Base-by-base conservation (phyloP, 495 filamentous ascomycete genomes). In the Neurospora cerealis region DNA sequence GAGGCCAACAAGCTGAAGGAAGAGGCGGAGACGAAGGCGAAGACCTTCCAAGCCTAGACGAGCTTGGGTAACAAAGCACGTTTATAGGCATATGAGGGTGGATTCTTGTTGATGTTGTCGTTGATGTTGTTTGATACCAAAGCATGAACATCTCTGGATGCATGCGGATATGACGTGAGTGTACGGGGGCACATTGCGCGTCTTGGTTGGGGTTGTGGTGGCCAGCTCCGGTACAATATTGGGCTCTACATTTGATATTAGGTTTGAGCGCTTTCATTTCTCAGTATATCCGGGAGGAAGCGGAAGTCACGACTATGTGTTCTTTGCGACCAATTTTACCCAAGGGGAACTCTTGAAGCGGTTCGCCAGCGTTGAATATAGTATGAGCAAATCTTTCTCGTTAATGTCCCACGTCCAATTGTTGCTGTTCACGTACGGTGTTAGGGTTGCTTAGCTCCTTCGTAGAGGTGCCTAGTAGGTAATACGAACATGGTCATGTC, bases 1-100 rank as follows among this genome's bases (percentile, higher is more conserved):
- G 90, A 94, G 81, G 88, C 89, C 41, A 84, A 90, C 75, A 89
- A 89, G 81, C 82, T 91, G 6, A 89, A 90, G 77, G 89, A 86
- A 74, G 87, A 88, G 73, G 84, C 72, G 13, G 84, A 85, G 69
- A 84, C 83, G 38, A 83, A 80, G 75, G 79, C 82, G 71, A 83
- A 82, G 73, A 82, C 80, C 75, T 85, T 83, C 74, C 79, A 82
- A 38, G 39, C 46, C 71, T 81, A 71, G 78, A 44, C 11, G 42
- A 70, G 60, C 19, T 38, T 46, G 41, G 32, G 8, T 34, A 46
- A 69, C 19, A 39, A 66, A 17, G 48, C 4, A 32, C 17, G 41
- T 8, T 32, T 15, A 66, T 34, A 66, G 54, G 24, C 28, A 66
- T 32, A 36, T 42, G 42, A 11, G 48, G 39, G 39, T 48, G 54